Evolutionary conservation across 345 rosid genomes (phyloP).

Genomic region (Linum lewisii): DNA sequence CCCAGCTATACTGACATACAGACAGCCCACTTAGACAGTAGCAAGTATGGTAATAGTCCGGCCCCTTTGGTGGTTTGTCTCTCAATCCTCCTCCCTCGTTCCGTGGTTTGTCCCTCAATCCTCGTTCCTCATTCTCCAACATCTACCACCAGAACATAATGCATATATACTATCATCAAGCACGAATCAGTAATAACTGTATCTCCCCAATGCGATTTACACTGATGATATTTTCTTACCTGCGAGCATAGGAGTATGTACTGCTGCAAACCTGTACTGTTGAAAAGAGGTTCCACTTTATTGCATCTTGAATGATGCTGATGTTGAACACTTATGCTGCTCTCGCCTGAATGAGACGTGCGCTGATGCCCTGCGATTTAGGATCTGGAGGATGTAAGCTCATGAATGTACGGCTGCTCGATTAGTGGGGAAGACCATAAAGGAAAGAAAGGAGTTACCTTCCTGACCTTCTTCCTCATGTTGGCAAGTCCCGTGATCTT

Average conservation of each 20-base stretch:
- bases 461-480: conserved; percentile 27
- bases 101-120: conserved; percentile 89
- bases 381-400: background rate
- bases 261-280: conserved; percentile 74
- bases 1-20: conserved; percentile 56
- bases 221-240: conserved; percentile 38
- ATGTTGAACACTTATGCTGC: conserved; percentile 15
- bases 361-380: conserved; percentile 20
- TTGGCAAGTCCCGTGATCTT: conserved; percentile 21
- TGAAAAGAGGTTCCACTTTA: conserved; percentile 43
- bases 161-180: conserved; percentile 1
- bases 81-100: conserved; percentile 62
- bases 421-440: background rate
- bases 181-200: background rate
- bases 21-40: conserved; percentile 89
- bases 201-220: too few species aligned
- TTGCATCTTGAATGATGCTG: conserved; percentile 8
- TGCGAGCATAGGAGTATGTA: conserved; percentile 74
- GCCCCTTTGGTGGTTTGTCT: conserved; percentile 71
- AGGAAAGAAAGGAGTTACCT: background rate
- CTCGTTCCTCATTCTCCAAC: conserved; percentile 56
- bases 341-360: conserved; percentile 16
- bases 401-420: background rate
- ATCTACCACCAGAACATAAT: background rate
- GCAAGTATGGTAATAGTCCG: conserved; percentile 87